Percentiles rank a stretch among this genome's conserved stretches.
Conservation (phyloP, 1,284 basidiomycete genomes). For the Puccinia horiana region DNA sequence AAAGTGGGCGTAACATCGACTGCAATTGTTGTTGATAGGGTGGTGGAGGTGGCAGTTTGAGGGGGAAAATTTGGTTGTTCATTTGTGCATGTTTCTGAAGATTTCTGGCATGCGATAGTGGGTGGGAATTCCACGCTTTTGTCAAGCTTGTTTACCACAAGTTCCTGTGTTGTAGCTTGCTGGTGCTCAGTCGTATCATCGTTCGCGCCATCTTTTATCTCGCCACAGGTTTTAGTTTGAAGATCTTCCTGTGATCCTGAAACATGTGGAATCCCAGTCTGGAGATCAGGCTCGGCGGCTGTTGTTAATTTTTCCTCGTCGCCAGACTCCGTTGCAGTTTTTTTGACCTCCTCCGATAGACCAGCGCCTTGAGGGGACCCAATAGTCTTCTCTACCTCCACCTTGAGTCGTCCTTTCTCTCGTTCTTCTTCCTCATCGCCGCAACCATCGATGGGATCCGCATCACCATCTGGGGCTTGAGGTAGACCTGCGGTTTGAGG, state of each 20-base stretch:
- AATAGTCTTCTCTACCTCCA: conserved; percentile 41
- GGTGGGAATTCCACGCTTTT: neutral
- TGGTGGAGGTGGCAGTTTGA: neutral
- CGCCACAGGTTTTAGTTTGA: neutral
- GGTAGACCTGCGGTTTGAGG: conserved; percentile 4
- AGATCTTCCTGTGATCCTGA: neutral
- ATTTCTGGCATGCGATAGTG: neutral
- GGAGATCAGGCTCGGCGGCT: neutral
- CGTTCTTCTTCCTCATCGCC: conserved; percentile 43
- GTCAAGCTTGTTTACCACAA: neutral
- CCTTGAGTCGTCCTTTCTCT: conserved; percentile 26
- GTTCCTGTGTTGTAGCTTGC: neutral
- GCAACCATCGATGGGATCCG: conserved; percentile 36
- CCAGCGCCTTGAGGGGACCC: conserved; percentile 1
- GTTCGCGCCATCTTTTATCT: neutral
- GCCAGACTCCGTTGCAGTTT: neutral
- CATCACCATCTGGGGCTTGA: conserved; percentile 23
- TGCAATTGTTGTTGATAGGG: neutral
- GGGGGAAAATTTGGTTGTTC: neutral
- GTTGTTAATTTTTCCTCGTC: neutral
- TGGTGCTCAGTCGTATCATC: neutral
- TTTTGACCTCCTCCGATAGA: neutral
- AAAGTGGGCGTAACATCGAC: neutral
- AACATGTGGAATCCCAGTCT: neutral
- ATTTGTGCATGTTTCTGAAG: neutral